Evolutionary conservation across 805 yeast species (phyloP).

Genomic region (Metschnikowia reukaufii): DNA sequence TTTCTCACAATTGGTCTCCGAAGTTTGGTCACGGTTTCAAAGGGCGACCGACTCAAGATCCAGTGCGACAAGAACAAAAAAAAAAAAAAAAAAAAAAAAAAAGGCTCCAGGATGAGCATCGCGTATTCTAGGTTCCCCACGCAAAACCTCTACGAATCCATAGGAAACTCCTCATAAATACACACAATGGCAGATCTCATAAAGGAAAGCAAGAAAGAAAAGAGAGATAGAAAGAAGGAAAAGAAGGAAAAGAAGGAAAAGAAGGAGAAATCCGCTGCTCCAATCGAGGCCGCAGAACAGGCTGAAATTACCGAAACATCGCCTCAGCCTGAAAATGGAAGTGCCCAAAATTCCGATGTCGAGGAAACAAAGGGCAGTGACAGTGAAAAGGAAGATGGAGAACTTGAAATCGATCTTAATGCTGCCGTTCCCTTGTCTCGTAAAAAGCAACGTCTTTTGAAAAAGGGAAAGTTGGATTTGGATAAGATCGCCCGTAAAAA

Average conservation of each 20-base stretch:
- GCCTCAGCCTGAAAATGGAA: neutral
- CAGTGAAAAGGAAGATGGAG: constrained; percentile 24
- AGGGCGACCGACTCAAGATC: too few species aligned
- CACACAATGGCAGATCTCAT: constrained; percentile 14
- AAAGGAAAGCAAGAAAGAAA: constrained; percentile 23
- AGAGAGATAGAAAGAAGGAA: constrained; percentile 24
- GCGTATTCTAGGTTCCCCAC: constrained; percentile 1
- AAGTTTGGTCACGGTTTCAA: too few species aligned
- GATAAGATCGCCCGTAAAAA: constrained; percentile 50
- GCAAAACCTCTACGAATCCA: neutral
- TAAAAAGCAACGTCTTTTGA: constrained; percentile 82
- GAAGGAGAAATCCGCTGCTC: constrained; percentile 13
- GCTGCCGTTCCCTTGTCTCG: constrained; percentile 70
- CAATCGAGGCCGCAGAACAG: constrained; percentile 21
- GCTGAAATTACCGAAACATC: constrained; percentile 23
- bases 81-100: constrained; percentile 1
- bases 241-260: constrained; percentile 22
- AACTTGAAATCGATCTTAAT: constrained; percentile 65
- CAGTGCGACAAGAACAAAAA: neutral
- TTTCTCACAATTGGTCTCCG: neutral
- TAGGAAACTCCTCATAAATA: neutral
- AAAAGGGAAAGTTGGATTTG: constrained; percentile 73
- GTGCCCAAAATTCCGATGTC: neutral
- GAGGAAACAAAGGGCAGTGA: neutral
- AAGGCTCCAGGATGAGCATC: constrained; percentile 2